Base-by-base conservation (phyloP, 192 early-diverging fungal genomes). In the Blastocladiella britannica region DNA sequence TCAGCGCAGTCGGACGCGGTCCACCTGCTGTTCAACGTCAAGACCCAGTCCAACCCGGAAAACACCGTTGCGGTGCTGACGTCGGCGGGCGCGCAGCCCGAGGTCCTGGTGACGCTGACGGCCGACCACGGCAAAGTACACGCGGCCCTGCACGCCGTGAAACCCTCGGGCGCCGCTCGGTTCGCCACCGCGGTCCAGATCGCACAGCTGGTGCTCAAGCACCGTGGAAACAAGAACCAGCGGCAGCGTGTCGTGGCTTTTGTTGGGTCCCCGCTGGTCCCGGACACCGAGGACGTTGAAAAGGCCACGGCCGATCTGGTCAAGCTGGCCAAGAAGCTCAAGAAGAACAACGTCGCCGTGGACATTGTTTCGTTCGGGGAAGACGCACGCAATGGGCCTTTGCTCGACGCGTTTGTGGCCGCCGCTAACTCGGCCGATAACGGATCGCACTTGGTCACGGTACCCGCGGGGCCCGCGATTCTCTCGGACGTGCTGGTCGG, bases 341-440 rank as follows among this genome's bases (percentile, higher is more conserved):
- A 95, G 68, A 97, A 97, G 80, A 97, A 97, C 72, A 91, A 87
- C 60, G 79, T 97, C 37, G 89, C 89, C 7, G 82, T 97, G 12
- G 93, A 97, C 63, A 72, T 97, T 7, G 64, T 97, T 51, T 93
- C 88, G 66, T 97, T 97, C 81, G 92, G 93, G 58, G 89, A 95
- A 68, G 84, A 89, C 55, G 63, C 72, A 4, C 78, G 81, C 54
- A 97, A 97, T 62, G 86, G 87, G 27, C 60, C 82, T 27, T 93
- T 91, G 71, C 72, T 97, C 29, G 79, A 89, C 26, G 88, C 88
- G 4, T 97, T 97, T 68, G 79, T 93, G 29, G 73, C 71, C 25
- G 82, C 80, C 28, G 91, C n/a, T 47, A 47, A 47, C 37, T 47
- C 37, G 37, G 37, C 37, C 37, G 37, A 47, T 47, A 47, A 47